Base-by-base conservation (phyloP, 2,329 filamentous ascomycete species). In the Fusarium chuoi region DNA sequence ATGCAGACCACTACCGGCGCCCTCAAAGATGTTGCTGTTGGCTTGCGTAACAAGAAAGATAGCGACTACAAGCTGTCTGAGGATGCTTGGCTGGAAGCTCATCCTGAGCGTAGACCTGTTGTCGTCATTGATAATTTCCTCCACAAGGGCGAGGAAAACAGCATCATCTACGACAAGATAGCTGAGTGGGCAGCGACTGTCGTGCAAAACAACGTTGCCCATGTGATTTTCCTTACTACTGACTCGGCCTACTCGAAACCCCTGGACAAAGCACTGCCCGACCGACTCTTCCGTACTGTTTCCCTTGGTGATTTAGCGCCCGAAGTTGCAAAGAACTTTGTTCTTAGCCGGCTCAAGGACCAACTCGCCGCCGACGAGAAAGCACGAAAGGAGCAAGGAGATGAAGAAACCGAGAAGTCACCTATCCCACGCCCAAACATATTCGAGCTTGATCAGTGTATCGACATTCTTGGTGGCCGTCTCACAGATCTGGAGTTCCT, bases 401-500 rank as follows among this genome's bases (percentile, higher is more conserved):
- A 77, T 15, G 72, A 78, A 6, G 68, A 75, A 15, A 51, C 70
- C 7, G 77, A 80, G 56, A 78, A 79, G 39, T 57, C 60, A 54
- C 48, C 71, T 54, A 62, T 67, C 26, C 60, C 61, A 22, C 77
- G 80, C 5, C 80, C 81, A 7, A 81, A 95, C 71, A 85, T 96
- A 12, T 81, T 83, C 2, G 93, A 95, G 71, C 88, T 99, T 4
- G 95, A 98, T 78, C 88, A 88, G 35, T 95, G 93, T 75, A 97
- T 98, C 73, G 89, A 91, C 35, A 89, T 91, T 1, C 88, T 99
- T 4, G 96, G 96, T 28, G 96, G 96, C 5, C 93, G 96, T 7
- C 88, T 99, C n/a, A 98, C 95, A 0, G 96, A 99, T 79, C 91
- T 99, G 26, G 96, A 98, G 80, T 97, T 96, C 79, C 90, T 99